Base-by-base conservation (phyloP, 148 eudicot genomes). In the Diospyros lotus region DNA sequence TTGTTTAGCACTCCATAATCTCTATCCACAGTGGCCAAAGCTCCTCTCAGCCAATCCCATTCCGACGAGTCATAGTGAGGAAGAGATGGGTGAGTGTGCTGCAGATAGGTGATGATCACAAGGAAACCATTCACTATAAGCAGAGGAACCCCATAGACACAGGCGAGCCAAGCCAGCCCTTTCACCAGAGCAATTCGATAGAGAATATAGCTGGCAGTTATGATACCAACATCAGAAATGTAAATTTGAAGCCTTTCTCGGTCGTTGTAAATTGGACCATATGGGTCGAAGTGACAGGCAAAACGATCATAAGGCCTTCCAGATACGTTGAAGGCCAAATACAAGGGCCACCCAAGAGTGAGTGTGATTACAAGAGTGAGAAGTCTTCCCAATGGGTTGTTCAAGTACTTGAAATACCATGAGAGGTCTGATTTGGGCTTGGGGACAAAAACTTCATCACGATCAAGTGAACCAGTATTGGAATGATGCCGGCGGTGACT, bases 401-500 rank as follows among this genome's bases (percentile, higher is more conserved):
- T 83, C 43, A 88, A 64, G 80, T 86, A 86, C 46, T 75, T 82
- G 64, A 85, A 52, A 53, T 28, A 83, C 89, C 89, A 88, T 54
- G 80, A 42, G 17, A 84, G 68, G 38, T 77, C 6, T 39, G 86
- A 69, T 73, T 82, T 84, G 46, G 83, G 76, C 64, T 88, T 88
- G 1, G 92, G 92, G 40, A 88, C 92, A 68, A 88, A 88, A 11
- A 86, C 89, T 58, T 88, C 92, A 44, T 88, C 92, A 1, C 71
- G 74, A 6, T 88, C 88, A 4, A 88, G 75, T 11, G 92, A 86
- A 1, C 86, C 86, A 3, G 88, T 88, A 84, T 88, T 88, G 28
- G 89, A 86, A 79, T 88, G 92, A 81, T 88, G 92, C 60, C 89
- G 88, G 8, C 92, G 85, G 72, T 88, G 92, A 59, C 92, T 88